These are phyloP conservation scores for Candida ponderosae DNA, from an alignment of 805 yeast genomes.

Conservation along the genomic window DNA sequence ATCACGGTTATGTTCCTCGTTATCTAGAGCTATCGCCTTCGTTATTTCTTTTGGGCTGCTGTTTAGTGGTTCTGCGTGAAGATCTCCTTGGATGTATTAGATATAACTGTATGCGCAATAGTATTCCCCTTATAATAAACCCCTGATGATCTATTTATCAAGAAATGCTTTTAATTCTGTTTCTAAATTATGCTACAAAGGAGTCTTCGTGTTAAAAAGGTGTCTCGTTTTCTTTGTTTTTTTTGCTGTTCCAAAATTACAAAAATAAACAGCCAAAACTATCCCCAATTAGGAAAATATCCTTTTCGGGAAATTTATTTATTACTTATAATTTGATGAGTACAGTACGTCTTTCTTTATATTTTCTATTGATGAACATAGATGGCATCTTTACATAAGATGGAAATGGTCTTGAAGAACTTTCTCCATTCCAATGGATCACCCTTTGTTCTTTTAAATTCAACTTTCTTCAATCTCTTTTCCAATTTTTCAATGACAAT, in stretches of 20 bases:
- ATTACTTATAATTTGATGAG: background rate
- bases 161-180: background rate
- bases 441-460: slow-evolving; percentile 48
- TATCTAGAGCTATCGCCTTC: background rate
- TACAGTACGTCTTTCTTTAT: background rate
- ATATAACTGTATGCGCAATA: background rate
- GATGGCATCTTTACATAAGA: slow-evolving; percentile 51
- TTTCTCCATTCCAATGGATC: slow-evolving; percentile 74
- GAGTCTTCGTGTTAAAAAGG: background rate
- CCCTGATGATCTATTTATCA: background rate
- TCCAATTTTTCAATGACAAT: slow-evolving; percentile 34
- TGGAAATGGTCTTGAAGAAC: slow-evolving; percentile 48
- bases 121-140: background rate
- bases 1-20: background rate
- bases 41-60: background rate
- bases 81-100: background rate
- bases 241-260: background rate
- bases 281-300: background rate
- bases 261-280: background rate
- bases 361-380: slow-evolving; percentile 26
- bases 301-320: background rate
- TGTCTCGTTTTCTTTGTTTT: background rate
- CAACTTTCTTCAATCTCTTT: slow-evolving; percentile 37
- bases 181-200: background rate
- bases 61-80: background rate